Percentiles rank a stretch among this genome's conserved stretches.
Evolutionary conservation across 2,329 filamentous ascomycete species (phyloP).

Genomic region (Colletotrichum limetticola): DNA sequence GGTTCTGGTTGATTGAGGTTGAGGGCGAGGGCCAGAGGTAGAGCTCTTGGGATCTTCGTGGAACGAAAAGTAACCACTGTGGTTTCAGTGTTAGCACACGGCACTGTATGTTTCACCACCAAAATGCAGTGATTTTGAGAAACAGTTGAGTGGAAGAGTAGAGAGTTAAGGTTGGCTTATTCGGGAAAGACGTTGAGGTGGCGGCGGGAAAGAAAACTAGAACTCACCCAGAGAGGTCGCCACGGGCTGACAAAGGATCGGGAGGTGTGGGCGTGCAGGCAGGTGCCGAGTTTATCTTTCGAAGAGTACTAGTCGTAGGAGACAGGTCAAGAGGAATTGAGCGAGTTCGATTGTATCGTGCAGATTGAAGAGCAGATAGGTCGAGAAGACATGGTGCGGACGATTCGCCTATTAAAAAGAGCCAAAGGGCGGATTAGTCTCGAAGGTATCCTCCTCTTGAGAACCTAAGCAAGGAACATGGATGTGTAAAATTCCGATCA

Average conservation of each 20-base stretch:
- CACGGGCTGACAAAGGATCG: constrained; percentile 66
- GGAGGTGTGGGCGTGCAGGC: constrained; percentile 52
- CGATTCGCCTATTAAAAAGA: constrained; percentile 34
- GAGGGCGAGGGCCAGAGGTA: constrained; percentile 59
- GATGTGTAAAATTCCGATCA: constrained; percentile 27
- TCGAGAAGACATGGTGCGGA: constrained; percentile 18
- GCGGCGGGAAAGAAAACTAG: background rate
- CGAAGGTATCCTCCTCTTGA: background rate
- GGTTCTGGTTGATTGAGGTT: constrained; percentile 60
- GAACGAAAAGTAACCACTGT: constrained; percentile 67
- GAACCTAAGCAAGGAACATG: constrained; percentile 2
- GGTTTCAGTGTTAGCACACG: background rate
- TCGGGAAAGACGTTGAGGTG: background rate
- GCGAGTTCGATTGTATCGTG: constrained; percentile 44
- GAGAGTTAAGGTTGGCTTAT: background rate
- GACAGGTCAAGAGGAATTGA: constrained; percentile 67
- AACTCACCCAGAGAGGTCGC: constrained; percentile 68
- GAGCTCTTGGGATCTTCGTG: constrained; percentile 64
- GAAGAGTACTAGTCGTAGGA: constrained; percentile 39
- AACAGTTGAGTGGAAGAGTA: too few relatives aligned
- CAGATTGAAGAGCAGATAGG: constrained; percentile 18
- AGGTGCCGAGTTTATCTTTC: constrained; percentile 52
- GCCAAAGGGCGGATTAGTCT: constrained; percentile 15
- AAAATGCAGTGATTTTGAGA: background rate
- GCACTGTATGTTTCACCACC: constrained; percentile 39